Evolutionary conservation across 345 rosid species (phyloP), one percentile per base, ranked within the genome.

Genomic region (Jatropha curcas): DNA sequence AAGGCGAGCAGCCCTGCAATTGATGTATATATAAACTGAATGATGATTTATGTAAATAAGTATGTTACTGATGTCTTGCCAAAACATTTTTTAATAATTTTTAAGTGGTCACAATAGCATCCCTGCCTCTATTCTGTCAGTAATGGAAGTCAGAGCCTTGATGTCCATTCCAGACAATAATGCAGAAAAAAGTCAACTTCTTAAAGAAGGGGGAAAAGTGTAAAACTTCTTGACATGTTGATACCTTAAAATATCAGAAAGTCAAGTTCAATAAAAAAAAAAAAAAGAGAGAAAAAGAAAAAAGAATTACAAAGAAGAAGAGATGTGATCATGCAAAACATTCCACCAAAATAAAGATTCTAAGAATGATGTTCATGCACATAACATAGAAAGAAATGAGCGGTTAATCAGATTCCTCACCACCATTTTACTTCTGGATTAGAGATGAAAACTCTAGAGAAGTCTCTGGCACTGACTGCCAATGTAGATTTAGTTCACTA

Each of bases 1-100:
- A 81, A 17, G 84, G 87, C 2, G 39, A 87, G 91, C 81, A 82
- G 85, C 73, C 88, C 88, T 16, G 65, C 84, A 24, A 87, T 83
- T 13, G 86, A 82, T 41, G 37, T n/a, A 2, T 25, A 0, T 25
- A 73, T n/a, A n/a, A n/a, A n/a, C n/a, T n/a, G 91, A 76, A 45
- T 75, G 30, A 77, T 67, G 11, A 85, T 82, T 28, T 85, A 78
- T 57, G 69, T 77, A n/a, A n/a, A n/a, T n/a, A n/a, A n/a, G n/a
- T n/a, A n/a, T n/a, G n/a, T n/a, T n/a, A n/a, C n/a, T n/a, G n/a
- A n/a, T n/a, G n/a, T n/a, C n/a, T n/a, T n/a, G n/a, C n/a, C n/a
- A 43, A 43, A 43, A 2, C 10, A 43, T 4, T 7, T 43, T 43
- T 43, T 8, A 43, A 43, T 43, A 43, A 43, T 43, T 43, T 43